phyloP scores from a whole-genome alignment of 78 protist genomes.

The Dictyostelium intermedium region DNA sequence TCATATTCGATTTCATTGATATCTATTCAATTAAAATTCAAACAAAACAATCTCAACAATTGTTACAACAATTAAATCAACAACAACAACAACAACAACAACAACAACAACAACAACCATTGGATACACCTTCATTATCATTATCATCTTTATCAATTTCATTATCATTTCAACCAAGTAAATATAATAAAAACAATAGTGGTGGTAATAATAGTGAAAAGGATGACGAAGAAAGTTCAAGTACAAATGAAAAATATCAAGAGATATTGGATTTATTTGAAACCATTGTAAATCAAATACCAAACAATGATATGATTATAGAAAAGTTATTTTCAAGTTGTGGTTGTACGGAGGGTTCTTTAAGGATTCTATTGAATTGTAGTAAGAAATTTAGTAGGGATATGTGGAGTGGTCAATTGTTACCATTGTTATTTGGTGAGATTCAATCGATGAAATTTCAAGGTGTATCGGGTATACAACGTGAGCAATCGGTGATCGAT shows the following conservation, averaged over 20 bases:
- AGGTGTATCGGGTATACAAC: slow-evolving; percentile 30
- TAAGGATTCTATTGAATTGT: background rate
- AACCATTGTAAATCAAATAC: background rate
- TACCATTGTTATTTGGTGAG: background rate
- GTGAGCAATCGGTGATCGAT: background rate
- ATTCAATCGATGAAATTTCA: background rate
- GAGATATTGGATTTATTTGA: background rate
- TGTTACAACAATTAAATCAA: background rate
- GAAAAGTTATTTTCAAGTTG: background rate
- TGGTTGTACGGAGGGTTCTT: background rate
- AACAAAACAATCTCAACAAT: background rate
- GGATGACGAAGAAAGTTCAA: background rate
- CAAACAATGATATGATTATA: background rate
- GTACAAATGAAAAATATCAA: background rate
- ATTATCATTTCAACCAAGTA: background rate
- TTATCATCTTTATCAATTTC: background rate
- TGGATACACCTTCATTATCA: no score
- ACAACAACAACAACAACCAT: background rate
- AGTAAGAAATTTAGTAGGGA: background rate
- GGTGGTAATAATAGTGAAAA: background rate
- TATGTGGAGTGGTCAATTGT: background rate
- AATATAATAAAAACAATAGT: background rate
- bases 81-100: background rate
- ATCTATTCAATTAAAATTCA: background rate
- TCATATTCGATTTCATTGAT: background rate